Evolutionary conservation across 768 basidiomycete genomes (phyloP).

Genomic region (Boletus rufocinnamomeus): DNA sequence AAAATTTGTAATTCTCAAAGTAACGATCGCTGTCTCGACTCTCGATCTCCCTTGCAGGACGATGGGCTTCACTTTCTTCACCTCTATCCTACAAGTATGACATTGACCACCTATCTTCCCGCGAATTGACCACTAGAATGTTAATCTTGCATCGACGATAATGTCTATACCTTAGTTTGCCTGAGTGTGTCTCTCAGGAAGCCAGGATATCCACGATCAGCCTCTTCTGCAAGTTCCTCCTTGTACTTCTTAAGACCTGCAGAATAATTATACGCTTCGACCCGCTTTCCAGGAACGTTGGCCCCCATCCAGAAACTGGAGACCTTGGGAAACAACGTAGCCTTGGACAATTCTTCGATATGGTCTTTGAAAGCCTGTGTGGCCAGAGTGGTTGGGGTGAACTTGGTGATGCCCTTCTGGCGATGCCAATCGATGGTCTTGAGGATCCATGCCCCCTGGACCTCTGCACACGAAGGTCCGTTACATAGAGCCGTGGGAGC

Average conservation of each 20-base stretch:
- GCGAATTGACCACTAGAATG: background rate
- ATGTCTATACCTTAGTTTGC: background rate
- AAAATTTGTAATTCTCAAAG: background rate
- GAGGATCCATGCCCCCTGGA: slow-evolving; percentile 9
- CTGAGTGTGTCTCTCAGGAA: slow-evolving; percentile 10
- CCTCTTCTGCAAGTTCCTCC: slow-evolving; percentile 11
- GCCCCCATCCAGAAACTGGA: slow-evolving; percentile 13
- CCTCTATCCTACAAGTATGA: background rate
- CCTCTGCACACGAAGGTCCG: slow-evolving; percentile 2
- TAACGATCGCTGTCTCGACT: background rate
- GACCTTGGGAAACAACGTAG: slow-evolving; percentile 8
- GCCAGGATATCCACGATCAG: slow-evolving; percentile 7
- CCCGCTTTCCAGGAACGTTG: slow-evolving; percentile 9
- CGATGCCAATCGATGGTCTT: slow-evolving; percentile 7
- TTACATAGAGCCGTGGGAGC: slow-evolving; percentile 13
- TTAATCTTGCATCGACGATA: background rate
- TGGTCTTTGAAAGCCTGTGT: slow-evolving; percentile 1
- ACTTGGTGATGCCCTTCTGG: slow-evolving; percentile 8
- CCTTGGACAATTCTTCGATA: background rate
- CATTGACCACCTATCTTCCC: background rate
- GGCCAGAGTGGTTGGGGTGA: slow-evolving; percentile 1
- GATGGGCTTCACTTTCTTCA: background rate
- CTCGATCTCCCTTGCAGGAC: background rate
- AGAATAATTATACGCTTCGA: slow-evolving; percentile 14
- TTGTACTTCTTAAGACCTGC: slow-evolving; percentile 11